Percentiles rank a stretch among this genome's conserved stretches.
Conservation (phyloP, 345 rosid genomes). For the Euphorbia peplus region DNA sequence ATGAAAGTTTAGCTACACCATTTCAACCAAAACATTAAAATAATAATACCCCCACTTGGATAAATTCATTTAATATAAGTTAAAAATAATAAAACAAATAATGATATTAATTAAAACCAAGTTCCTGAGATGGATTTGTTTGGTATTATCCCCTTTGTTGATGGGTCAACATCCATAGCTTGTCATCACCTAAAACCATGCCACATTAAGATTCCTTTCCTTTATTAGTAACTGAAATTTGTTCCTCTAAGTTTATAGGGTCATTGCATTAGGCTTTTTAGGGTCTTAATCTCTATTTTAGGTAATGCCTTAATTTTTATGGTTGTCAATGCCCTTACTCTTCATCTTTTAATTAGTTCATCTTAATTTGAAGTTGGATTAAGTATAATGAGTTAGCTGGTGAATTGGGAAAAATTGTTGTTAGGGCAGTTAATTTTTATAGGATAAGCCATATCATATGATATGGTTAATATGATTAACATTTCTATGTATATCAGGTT, state of each 20-base stretch:
- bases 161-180: conserved; percentile 88
- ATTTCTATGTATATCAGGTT: too few species aligned
- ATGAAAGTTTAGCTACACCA: conserved; percentile 12
- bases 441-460: too few species aligned
- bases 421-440: too few species aligned
- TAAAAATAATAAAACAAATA: neutral
- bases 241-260: conserved; percentile 13
- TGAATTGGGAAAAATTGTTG: too few species aligned
- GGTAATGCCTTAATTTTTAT: conserved; percentile 10
- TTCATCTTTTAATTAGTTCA: neutral
- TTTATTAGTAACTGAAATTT: conserved; percentile 32
- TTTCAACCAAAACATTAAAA: conserved; percentile 42
- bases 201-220: conserved; percentile 79
- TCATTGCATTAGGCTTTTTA: conserved; percentile 9
- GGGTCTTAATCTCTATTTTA: conserved; percentile 19
- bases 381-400: too few species aligned
- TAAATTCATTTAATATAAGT: conserved; percentile 1
- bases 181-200: conserved; percentile 95
- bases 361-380: too few species aligned
- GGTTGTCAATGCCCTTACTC: conserved; percentile 15
- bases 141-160: conserved; percentile 92
- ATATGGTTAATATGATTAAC: too few species aligned
- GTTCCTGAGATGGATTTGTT: conserved; percentile 55
- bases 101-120: conserved; percentile 26
- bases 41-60: conserved; percentile 40